Base-by-base conservation (phyloP, 371 early-diverging fungal species). In the Rhizopus microsporus region DNA sequence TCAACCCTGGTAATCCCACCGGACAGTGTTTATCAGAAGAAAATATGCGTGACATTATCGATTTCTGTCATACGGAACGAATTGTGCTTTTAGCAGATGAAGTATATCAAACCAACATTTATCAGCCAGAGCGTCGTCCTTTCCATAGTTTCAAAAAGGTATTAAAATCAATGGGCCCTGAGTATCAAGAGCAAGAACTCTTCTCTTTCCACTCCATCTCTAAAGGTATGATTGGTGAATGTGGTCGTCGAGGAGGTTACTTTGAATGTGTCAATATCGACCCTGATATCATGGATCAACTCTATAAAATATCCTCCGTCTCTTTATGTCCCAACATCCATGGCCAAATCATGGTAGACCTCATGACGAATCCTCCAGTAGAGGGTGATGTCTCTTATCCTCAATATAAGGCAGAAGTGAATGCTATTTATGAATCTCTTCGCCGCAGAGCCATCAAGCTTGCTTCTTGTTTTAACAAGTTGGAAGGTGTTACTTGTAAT, bases 1-100 rank as follows among this genome's bases (percentile, higher is more conserved):
- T 98, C 74, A 98, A 98, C 71, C 99, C 99, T 15, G 99, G 98
- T 39, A 98, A 98, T 82, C 99, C 99, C 5, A 96, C 97, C 7
- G 99, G 99, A 50, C 93, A 94, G 67, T 91, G 90, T 59, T 79
- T 98, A 33, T 67, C 79, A 3, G 84, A 84, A 59, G 82, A 83
- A 34, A 93, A 93, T 68, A 95, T 98, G 83, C 74, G 78, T 8
- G 92, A 92, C 54, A 89, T 98, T 47, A 84, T 98, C 46, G 69
- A 78, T n/a, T 93, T 97, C 69, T 94, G 94, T 74, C 78, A 89
- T 60, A 66, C 72, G 59, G 89, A 98, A 62, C 79, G 76, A 9
- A 71, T 98, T 17, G 87, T 95, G 13, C 65, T 98, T 29, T 66
- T 98, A 48, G 98, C 99, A 6, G 99, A 98, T 69, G 99, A 98